A percentile compares a stretch with the other conserved stretches of the same genome.
phyloP scores from a whole-genome alignment of 1,284 basidiomycete species.

The Neolentinus lepideus region DNA sequence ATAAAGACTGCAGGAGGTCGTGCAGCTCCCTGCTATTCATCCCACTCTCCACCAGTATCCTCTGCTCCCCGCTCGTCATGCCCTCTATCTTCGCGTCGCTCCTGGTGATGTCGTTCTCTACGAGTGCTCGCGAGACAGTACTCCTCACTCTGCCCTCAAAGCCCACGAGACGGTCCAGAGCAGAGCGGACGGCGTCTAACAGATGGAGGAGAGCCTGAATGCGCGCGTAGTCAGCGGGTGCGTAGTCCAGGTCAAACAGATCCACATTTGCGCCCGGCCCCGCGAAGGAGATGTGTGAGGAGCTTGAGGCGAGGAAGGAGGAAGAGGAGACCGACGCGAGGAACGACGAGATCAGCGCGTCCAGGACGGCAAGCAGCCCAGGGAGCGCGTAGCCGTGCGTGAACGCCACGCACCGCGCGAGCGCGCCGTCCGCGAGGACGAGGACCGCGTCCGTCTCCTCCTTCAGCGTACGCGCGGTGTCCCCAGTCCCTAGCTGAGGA shows the following conservation, averaged over 20 bases:
- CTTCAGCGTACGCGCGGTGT: conserved; percentile 59
- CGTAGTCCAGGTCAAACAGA: conserved; percentile 78
- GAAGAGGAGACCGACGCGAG: conserved; percentile 46
- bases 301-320: conserved; percentile 20
- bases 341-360: conserved; percentile 63
- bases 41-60: conserved; percentile 71
- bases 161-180: conserved; percentile 55
- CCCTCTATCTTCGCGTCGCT: conserved; percentile 50
- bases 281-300: too few species aligned
- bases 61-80: conserved; percentile 62
- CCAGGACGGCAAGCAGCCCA: conserved; percentile 68
- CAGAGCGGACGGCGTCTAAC: conserved; percentile 66
- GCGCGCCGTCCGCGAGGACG: conserved; percentile 71
- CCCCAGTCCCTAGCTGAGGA: conserved; percentile 34
- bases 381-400: conserved; percentile 83
- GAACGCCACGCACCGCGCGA: conserved; percentile 67
- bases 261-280: conserved; percentile 52
- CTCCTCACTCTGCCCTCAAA: conserved; percentile 68
- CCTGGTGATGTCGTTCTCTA: conserved; percentile 33
- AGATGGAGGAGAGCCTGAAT: conserved; percentile 83
- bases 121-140: conserved; percentile 47
- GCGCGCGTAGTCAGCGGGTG: conserved; percentile 77
- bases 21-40: conserved; percentile 79
- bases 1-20: conserved; percentile 47
- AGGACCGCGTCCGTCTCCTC: conserved; percentile 72